Evolutionary conservation across 2,329 filamentous ascomycete species (phyloP).

Genomic region (Colletotrichum spinosum): DNA sequence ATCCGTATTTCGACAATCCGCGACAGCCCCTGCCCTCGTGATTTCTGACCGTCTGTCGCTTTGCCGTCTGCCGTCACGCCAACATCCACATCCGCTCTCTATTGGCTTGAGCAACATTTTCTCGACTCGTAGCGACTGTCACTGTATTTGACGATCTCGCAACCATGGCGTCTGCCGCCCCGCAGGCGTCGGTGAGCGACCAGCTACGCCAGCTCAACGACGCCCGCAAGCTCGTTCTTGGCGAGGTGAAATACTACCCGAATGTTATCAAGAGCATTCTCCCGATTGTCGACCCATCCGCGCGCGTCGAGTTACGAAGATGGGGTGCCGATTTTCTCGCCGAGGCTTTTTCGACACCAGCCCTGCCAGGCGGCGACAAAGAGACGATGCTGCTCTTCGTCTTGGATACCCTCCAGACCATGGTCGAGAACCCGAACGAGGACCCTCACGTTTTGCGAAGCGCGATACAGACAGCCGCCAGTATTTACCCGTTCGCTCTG

Average conservation of each 20-base stretch:
- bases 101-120: background rate
- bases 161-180: conserved; percentile 63
- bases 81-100: conserved; percentile 1
- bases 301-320: conserved; percentile 84
- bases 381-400: conserved; percentile 82
- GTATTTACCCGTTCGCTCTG: conserved; percentile 92
- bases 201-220: conserved; percentile 90
- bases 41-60: conserved; percentile 7
- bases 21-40: conserved; percentile 34
- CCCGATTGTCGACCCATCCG: conserved; percentile 84
- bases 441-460: conserved; percentile 86
- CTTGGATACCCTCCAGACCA: conserved; percentile 78
- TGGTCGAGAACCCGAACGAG: conserved; percentile 78
- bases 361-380: conserved; percentile 81
- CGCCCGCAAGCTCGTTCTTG: conserved; percentile 89
- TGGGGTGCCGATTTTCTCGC: conserved; percentile 97
- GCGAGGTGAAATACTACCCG: conserved; percentile 88
- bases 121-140: conserved; percentile 5
- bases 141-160: conserved; percentile 7
- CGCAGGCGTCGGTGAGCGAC: conserved; percentile 71
- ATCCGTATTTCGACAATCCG: conserved; percentile 37
- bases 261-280: conserved; percentile 92
- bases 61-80: background rate
- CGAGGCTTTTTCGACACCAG: conserved; percentile 95
- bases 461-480: conserved; percentile 88